Evolutionary conservation across 225 moss, liverwort and hornwort genomes (phyloP).

Genomic region (Ulota crispa): DNA sequence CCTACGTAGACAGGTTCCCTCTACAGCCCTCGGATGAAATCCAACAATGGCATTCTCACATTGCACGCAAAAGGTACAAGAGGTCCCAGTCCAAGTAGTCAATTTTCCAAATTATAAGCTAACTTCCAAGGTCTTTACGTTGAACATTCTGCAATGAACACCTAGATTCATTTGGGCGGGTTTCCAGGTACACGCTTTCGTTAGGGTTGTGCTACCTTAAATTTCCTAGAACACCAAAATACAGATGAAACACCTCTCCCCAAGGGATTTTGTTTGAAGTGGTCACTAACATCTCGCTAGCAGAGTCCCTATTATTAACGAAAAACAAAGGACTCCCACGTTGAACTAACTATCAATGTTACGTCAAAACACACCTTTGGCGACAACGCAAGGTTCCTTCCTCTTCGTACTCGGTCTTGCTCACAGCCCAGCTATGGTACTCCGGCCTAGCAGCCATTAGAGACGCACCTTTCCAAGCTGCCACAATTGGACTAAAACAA

Average conservation of each 20-base stretch:
- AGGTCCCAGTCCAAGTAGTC: too few relatives aligned
- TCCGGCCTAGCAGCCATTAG: conserved; percentile 80
- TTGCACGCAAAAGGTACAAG: too few relatives aligned
- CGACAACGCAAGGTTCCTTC: conserved; percentile 79
- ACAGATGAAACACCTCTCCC: background rate
- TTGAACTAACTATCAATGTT: background rate
- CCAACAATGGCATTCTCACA: too few relatives aligned
- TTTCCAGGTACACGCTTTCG: too few relatives aligned
- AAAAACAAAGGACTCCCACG: background rate
- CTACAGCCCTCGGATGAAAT: too few relatives aligned
- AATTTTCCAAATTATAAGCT: too few relatives aligned
- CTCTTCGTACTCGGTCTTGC: conserved; percentile 94
- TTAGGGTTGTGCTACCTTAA: background rate
- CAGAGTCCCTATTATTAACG: background rate
- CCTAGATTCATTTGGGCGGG: too few relatives aligned
- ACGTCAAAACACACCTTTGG: conserved; percentile 52
- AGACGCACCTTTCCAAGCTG: conserved; percentile 93
- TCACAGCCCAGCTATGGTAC: conserved; percentile 73
- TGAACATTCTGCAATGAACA: too few relatives aligned
- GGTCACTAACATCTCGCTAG: background rate
- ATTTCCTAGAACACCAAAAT: background rate
- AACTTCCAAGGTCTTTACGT: too few relatives aligned
- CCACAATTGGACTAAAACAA: conserved; percentile 62
- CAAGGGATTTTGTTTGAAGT: background rate
- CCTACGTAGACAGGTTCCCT: too few relatives aligned